These are phyloP conservation scores for Adansonia grandidieri DNA, from an alignment of 441 rosid genomes.

Conservation along the genomic window DNA sequence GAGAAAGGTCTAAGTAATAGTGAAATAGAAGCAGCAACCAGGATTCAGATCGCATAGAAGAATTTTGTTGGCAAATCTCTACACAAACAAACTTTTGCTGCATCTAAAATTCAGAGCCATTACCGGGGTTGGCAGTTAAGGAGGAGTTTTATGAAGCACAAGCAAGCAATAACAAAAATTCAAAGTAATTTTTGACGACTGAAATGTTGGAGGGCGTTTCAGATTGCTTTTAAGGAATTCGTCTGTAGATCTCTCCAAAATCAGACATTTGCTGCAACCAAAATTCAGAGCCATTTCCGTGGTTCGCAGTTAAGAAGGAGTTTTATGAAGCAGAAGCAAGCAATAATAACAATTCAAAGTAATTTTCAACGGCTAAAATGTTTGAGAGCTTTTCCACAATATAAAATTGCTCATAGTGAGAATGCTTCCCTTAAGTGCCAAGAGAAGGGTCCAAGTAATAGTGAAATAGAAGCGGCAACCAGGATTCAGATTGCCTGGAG, in stretches of 20 bases:
- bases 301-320: slow-evolving; percentile 39
- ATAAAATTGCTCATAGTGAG: slow-evolving; percentile 20
- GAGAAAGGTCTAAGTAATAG: slow-evolving; percentile 24
- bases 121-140: slow-evolving; percentile 4
- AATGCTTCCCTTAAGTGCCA: slow-evolving; percentile 26
- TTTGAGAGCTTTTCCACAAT: neutral
- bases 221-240: slow-evolving; percentile 52
- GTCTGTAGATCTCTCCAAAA: slow-evolving; percentile 27
- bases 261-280: slow-evolving; percentile 45
- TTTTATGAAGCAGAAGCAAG: slow-evolving; percentile 43
- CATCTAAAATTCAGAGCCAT: slow-evolving; percentile 50
- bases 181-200: slow-evolving; percentile 45
- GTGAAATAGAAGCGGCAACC: slow-evolving; percentile 49
- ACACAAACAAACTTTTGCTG: slow-evolving; percentile 40
- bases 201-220: slow-evolving; percentile 42
- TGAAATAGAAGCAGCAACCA: slow-evolving; percentile 50
- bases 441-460: slow-evolving; percentile 22
- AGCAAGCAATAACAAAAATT: slow-evolving; percentile 47
- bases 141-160: slow-evolving; percentile 40
- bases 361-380: slow-evolving; percentile 32
- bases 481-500: slow-evolving; percentile 68
- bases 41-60: slow-evolving; percentile 68
- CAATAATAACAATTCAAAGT: slow-evolving; percentile 50
- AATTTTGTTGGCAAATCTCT: slow-evolving; percentile 35
- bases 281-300: slow-evolving; percentile 54